Percentiles rank a stretch among this genome's conserved stretches.
Evolutionary conservation across 108 stramenopile species (phyloP).

Genomic region (Pseudonitzschia delicatissima): DNA sequence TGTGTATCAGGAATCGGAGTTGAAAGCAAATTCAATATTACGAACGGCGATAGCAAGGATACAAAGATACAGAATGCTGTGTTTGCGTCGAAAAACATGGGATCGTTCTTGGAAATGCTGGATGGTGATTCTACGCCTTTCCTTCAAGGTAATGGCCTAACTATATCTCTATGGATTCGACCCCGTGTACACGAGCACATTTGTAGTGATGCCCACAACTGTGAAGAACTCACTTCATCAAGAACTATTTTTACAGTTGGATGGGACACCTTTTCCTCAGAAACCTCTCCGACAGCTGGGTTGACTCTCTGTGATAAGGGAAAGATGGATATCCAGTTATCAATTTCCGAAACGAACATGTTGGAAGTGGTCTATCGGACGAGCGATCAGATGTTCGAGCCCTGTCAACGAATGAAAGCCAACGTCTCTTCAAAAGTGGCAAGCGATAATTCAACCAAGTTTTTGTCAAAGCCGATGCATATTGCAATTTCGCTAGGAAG

Average conservation of each 20-base stretch:
- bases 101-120: background rate
- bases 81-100: background rate
- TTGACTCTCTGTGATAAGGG: conserved; percentile 19
- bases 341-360: conserved; percentile 3
- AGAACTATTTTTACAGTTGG: conserved; percentile 16
- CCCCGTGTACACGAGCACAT: background rate
- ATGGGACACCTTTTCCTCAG: background rate
- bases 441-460: background rate
- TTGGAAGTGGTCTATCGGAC: conserved; percentile 34
- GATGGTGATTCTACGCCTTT: background rate
- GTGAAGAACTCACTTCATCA: background rate
- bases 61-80: background rate
- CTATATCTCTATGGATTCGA: conserved; percentile 15
- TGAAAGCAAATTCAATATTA: background rate
- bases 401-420: conserved; percentile 21
- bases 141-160: background rate
- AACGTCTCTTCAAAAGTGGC: background rate
- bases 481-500: conserved; percentile 19
- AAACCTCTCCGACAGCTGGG: background rate
- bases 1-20: conserved; percentile 17
- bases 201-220: too few relatives aligned
- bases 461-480: conserved; percentile 17
- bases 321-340: conserved; percentile 28
- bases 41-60: background rate
- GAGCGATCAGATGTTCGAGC: conserved; percentile 30